phyloP scores from a whole-genome alignment of 352 stramenopile species.

The Phytophthora boehmeriae region DNA sequence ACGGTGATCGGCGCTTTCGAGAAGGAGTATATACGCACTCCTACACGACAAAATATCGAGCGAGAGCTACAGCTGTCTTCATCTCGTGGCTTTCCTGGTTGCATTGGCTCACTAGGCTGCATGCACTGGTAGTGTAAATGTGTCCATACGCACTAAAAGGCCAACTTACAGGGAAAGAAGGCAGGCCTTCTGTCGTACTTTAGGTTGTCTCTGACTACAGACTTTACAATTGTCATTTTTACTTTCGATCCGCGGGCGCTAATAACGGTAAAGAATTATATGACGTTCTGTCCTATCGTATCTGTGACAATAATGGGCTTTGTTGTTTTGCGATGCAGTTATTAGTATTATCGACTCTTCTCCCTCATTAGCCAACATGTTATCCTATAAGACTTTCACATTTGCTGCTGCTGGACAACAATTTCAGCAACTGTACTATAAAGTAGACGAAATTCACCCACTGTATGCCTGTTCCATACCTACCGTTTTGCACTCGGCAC shows the following conservation, averaged over 20 bases:
- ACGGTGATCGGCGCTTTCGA: not conserved
- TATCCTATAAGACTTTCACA: not conserved
- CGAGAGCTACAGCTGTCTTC: not conserved
- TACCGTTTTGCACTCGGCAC: too few species aligned
- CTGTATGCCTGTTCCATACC: too few species aligned
- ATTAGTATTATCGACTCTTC: not conserved
- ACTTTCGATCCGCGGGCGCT: not conserved
- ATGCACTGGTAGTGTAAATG: too few species aligned
- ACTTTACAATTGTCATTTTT: not conserved
- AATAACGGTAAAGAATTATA: not conserved
- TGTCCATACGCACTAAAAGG: not conserved
- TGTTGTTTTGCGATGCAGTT: not conserved
- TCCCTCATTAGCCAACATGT: not conserved
- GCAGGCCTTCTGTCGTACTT: not conserved
- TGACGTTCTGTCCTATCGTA: too few species aligned
- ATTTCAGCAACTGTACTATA: not conserved
- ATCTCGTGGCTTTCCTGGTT: not conserved
- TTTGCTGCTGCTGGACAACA: not conserved
- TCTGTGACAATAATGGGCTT: too few species aligned
- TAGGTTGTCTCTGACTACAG: not conserved
- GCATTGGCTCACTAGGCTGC: not conserved
- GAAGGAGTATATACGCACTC: not conserved
- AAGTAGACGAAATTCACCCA: not conserved
- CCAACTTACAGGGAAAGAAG: not conserved
- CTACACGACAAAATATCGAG: not conserved